Base-by-base conservation (phyloP, 495 filamentous ascomycete species). In the Daldinia loculata region DNA sequence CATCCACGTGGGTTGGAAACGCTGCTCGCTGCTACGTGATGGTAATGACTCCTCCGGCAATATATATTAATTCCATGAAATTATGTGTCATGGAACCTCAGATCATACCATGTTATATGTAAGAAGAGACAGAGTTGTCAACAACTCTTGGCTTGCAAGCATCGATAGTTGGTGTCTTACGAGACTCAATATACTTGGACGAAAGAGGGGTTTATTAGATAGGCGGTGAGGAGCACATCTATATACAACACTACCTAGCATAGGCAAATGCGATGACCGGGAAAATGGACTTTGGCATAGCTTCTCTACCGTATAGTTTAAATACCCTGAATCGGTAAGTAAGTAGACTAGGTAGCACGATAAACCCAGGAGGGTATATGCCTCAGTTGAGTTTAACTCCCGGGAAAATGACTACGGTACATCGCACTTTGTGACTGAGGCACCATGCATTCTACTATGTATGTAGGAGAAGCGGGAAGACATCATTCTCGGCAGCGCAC, bases 341-440 rank as follows among this genome's bases (percentile, higher is more conserved):
- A 51, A 9, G 30, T 14, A n/a, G 52, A 19, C 45, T 52, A n/a
- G n/a, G n/a, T n/a, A 53, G 52, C 19, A 63, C 26, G 43, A 59
- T 30, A 63, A 30, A 61, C 38, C 8, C 3, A 14, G 50, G 58
- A 39, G 60, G 63, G 43, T 32, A 67, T 63, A 67, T 63, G 53
- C 52, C 69, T 63, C 30, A 67, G 45, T 63, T 63, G 19, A 59
- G 69, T 58, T 51, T 55, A 67, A 63, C 59, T 53, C 30, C 36
- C 56, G 56, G 26, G 43, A 58, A n/a, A 43, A 19, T 39, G 36
- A 41, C 53, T 24, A 43, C 4, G 15, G 36, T 39, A 39, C 36
- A 2, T 39, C 4, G n/a, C n/a, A n/a, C 4, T 27, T 3, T n/a
- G 38, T 14, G 15, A 39, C n/a, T n/a, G n/a, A n/a, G n/a, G n/a